Evolutionary conservation across 108 stramenopile genomes (phyloP), one percentile per base, ranked within the genome.

Genomic region (Cafeteria roenbergensis): DNA sequence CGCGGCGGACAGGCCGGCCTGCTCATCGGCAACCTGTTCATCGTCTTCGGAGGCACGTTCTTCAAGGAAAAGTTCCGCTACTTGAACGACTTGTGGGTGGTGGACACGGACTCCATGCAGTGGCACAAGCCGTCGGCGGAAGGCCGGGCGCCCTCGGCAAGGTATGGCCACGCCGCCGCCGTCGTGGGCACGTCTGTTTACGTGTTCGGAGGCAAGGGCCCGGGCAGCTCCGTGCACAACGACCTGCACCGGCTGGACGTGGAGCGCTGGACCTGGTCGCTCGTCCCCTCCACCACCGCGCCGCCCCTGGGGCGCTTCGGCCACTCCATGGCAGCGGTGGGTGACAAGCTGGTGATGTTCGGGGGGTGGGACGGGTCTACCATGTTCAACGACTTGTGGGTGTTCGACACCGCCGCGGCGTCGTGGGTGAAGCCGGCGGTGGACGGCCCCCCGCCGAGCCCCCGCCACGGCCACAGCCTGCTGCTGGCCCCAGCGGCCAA

Each of bases 321-420:
- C 14, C 79, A 82, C 34, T 79, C 77, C 4, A 67, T 73, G 26
- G 60, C 68, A 20, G 66, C 77, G 9, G 82, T 83, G 4, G 84
- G 82, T 3, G 67, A 79, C 61, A 85, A 85, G 55, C 75, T 85
- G 26, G 84, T 82, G 2, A 51, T 83, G 25, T 79, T 80, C 34
- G 84, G 84, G 21, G 84, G 84, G 21, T 85, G 84, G 84, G 73
- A 85, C 63, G 84, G 84, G 31, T 28, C n/a, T 3, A 51, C 27
- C 20, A 80, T 73, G 57, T 71, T 66, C 53, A 75, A 55, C 33
- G 84, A 85, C 56, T 37, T 85, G 30, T 85, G 84, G 84, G 80
- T 85, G 33, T 85, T 83, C 55, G 75, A 84, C 55, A 80, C 30
- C 12, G 67, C 67, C 25, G 3, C 61, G 17, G 31, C 42, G 4